These are phyloP conservation scores for Ophiocordyceps sinensis DNA, from an alignment of 2,329 filamentous ascomycete genomes.

Conservation along the genomic window DNA sequence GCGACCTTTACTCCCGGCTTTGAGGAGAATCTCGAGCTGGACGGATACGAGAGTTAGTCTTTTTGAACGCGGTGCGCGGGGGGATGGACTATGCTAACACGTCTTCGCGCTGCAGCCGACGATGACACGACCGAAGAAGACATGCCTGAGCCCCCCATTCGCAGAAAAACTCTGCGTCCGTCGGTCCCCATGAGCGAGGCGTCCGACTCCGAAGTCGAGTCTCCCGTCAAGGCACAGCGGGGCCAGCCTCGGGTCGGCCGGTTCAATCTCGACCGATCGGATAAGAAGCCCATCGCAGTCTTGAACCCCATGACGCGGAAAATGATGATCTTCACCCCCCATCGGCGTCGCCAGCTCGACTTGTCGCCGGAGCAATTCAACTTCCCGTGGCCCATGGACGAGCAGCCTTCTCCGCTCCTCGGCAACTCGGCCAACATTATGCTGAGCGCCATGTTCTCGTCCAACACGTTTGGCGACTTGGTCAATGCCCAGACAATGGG, in stretches of 20 bases:
- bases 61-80: background rate
- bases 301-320: conserved; percentile 42
- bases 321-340: conserved; percentile 49
- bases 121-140: conserved; percentile 50
- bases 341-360: conserved; percentile 32
- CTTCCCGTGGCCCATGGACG: conserved; percentile 27
- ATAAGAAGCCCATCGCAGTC: conserved; percentile 43
- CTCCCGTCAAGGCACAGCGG: conserved; percentile 29
- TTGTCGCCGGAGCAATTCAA: conserved; percentile 41
- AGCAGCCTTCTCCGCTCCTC: conserved; percentile 40
- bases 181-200: conserved; percentile 21
- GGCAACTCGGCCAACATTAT: conserved; percentile 61
- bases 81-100: background rate
- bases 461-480: conserved; percentile 39
- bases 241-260: conserved; percentile 40
- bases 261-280: conserved; percentile 38
- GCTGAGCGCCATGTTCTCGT: conserved; percentile 57
- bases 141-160: conserved; percentile 31
- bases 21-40: conserved; percentile 27
- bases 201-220: conserved; percentile 36
- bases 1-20: conserved; percentile 14
- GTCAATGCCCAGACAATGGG: conserved; percentile 54
- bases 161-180: conserved; percentile 31
- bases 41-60: conserved; percentile 47
- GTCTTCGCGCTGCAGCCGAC: conserved; percentile 33